Base-by-base conservation (phyloP, 352 stramenopile species). In the Phytophthora ramorum region DNA sequence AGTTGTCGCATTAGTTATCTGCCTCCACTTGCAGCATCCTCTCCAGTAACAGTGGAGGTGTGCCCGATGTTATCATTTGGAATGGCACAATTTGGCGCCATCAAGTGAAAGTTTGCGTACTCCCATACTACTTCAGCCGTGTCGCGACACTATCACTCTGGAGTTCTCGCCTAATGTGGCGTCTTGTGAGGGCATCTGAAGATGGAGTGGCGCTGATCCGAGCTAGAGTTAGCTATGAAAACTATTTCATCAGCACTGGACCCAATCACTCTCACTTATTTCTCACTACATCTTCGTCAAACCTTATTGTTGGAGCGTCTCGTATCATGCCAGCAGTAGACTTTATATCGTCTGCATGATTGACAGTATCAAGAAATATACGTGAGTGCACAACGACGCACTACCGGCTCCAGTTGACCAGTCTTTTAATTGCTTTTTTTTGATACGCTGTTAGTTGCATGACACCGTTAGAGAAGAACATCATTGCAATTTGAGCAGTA, bases 121-220 rank as follows among this genome's bases (percentile, higher is more conserved):
- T 48, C 8, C 41, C 41, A 19, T 48, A 48, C 13, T 48, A 48
- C 41, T 48, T n/a, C 41, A 48, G 41, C 26, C 41, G 41, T 30
- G 41, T 48, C 19, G 41, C 19, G 5, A 48, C 41, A 19, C 7
- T 48, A 16, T 26, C 26, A 10, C 9, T 48, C n/a, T 48, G 41
- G 41, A 32, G 41, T 6, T 30, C 4, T 7, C 41, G 41, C 17
- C 19, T 48, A 30, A 20, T 48, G 4, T 48, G 41, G 41, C 41
- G 41, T 30, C 41, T 48, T 14, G 13, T 20, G 7, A 48, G 13
- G 26, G 6, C 41, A 30, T 48, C 41, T 30, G 41, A 48, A 12
- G 19, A 16, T n/a, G 41, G 26, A 6, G 26, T 48, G 41, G 3
- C 19, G 7, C 41, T 48, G 7, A 48, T 48, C 13, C 41, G 41